Evolutionary conservation across 2,329 filamentous ascomycete genomes (phyloP), one percentile per base, ranked within the genome.

Genomic region (Botryotinia convoluta): DNA sequence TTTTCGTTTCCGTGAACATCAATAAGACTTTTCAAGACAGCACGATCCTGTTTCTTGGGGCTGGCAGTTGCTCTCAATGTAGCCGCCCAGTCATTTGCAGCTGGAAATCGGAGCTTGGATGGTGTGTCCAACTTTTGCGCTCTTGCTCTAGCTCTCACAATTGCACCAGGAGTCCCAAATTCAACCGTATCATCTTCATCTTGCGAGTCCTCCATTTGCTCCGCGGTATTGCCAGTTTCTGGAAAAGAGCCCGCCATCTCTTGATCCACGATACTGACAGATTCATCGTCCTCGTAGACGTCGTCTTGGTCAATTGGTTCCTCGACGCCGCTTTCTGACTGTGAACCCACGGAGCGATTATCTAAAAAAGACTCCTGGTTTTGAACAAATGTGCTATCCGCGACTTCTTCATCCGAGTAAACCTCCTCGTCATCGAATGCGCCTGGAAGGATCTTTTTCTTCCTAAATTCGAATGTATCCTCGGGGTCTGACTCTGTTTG

Each of bases 41-140:
- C 91, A 74, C 95, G 93, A 84, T 98, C 93, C 79, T 96, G 92
- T 85, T 98, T 98, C 80, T 93, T 91, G 9, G 96, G 95, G 79
- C 94, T 97, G 78, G 98, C 94, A 9, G 96, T 98, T 77, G 94
- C 94, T 81, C 94, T 93, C 76, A 99, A 87, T 84, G 98, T 95
- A 78, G 96, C 92, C 77, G 94, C 92, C 96, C 96, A 99, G 81
- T 97, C 92, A 74, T 95, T 93, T 71, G 91, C 93, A 54, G 78
- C 76, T 51, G 88, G 85, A 74, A 92, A 88, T 76, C 90, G 88
- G 71, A 89, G 84, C 77, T 86, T 88, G 37, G 87, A 81, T 37
- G 90, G 89, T 42, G 87, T 88, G 74, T 83, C 85, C 32, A 87
- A 86, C 82, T 90, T 91, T 79, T 89, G 84, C 54, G 89, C 89